Conservation (phyloP, 208 protist genomes). For the Polymyxa betae region DNA sequence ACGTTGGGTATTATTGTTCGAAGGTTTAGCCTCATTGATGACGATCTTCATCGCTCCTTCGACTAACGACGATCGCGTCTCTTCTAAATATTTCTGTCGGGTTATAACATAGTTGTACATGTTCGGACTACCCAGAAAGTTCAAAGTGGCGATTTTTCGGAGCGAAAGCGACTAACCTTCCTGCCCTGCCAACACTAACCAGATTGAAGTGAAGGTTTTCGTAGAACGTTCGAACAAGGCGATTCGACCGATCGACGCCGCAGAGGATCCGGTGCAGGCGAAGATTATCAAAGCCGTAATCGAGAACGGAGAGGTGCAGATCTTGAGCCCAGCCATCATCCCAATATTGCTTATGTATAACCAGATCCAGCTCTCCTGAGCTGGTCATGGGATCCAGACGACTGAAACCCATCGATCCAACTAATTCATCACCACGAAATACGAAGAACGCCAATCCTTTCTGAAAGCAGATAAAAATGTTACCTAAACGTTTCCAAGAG, state of each 20-base stretch:
- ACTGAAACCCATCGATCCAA: slow-evolving; percentile 9
- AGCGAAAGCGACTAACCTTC: not conserved
- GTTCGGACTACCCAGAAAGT: not conserved
- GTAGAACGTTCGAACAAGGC: slow-evolving; percentile 7
- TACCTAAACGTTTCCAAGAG: no score
- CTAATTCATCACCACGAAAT: not conserved
- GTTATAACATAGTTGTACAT: slow-evolving; percentile 33
- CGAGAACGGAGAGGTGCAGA: not conserved
- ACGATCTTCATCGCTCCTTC: no score
- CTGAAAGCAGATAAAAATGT: no score
- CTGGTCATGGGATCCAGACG: not conserved
- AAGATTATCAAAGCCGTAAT: slow-evolving; percentile 18
- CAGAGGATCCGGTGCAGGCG: not conserved
- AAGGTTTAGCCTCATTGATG: no score
- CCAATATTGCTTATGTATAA: not conserved
- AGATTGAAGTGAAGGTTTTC: not conserved
- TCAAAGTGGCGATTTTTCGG: not conserved
- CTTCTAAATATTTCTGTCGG: not conserved
- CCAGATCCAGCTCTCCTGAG: slow-evolving; percentile 25
- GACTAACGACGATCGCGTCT: not conserved
- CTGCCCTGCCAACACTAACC: slow-evolving; percentile 9
- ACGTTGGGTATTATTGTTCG: no score
- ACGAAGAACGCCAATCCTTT: slow-evolving; percentile 47
- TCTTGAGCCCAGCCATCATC: slow-evolving; percentile 21
- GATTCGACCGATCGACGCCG: slow-evolving; percentile 20